Evolutionary conservation across 139 green algal genomes (phyloP).

Genomic region (Chlamydomonas sphaeroides): DNA sequence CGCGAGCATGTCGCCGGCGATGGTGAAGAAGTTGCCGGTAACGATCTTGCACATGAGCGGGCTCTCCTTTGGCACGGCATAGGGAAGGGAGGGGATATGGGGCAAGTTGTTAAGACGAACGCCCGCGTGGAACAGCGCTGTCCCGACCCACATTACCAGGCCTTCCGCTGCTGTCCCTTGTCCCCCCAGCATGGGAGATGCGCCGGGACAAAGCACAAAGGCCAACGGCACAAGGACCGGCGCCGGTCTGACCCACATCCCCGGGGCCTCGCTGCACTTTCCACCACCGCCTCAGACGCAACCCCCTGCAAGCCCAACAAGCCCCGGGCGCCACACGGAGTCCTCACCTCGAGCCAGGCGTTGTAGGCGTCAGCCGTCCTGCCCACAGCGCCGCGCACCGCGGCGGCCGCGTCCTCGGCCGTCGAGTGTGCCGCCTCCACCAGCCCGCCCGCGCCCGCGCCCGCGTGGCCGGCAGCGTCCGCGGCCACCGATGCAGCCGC

Average conservation of each 20-base stretch:
- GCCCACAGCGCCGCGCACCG: neutral
- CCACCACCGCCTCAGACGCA: neutral
- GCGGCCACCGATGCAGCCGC: neutral
- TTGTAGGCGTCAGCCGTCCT: neutral
- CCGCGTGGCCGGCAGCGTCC: neutral
- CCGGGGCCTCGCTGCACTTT: neutral
- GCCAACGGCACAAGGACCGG: neutral
- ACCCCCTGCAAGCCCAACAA: neutral
- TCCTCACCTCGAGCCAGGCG: constrained; percentile 15
- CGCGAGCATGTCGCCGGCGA: constrained; percentile 23
- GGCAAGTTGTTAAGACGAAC: no score
- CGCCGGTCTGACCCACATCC: neutral
- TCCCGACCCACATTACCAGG: no score
- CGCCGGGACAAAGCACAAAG: neutral
- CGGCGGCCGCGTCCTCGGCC: neutral
- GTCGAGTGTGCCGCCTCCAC: neutral
- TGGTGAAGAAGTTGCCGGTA: constrained; percentile 35
- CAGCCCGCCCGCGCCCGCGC: neutral
- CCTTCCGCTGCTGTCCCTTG: no score
- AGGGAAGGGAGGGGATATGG: no score
- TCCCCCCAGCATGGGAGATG: no score
- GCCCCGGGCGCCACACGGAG: no score
- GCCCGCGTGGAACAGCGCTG: no score
- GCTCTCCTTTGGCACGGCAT: constrained; percentile 5
- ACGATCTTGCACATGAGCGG: constrained; percentile 34